These are phyloP conservation scores for Microbotryum saponariae DNA, from an alignment of 1,284 basidiomycete species.

Conservation along the genomic window DNA sequence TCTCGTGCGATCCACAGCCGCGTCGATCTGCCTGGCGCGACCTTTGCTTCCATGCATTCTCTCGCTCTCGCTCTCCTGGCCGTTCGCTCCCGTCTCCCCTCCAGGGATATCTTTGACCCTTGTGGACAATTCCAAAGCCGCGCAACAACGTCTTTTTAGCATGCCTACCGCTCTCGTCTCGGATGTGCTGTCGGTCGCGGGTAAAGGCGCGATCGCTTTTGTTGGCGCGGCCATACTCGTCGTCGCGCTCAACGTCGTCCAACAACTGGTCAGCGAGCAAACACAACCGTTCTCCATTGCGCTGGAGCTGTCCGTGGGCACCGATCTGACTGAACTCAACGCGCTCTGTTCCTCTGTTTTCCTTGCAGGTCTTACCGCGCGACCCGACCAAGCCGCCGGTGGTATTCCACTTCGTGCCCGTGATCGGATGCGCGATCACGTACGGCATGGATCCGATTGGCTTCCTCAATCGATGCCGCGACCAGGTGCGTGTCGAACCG, in stretches of 20 bases:
- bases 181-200: neutral
- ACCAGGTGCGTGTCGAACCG: slow-evolving; percentile 57
- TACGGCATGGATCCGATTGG: slow-evolving; percentile 74
- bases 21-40: too few species aligned
- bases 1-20: too few species aligned
- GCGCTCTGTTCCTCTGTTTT: too few species aligned
- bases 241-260: slow-evolving; percentile 54
- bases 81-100: neutral
- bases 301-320: neutral
- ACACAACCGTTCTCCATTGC: neutral
- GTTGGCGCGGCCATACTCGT: slow-evolving; percentile 5
- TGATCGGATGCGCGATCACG: slow-evolving; percentile 61
- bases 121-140: too few species aligned
- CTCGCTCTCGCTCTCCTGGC: neutral
- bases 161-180: neutral
- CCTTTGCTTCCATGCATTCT: too few species aligned
- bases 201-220: slow-evolving; percentile 2
- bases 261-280: slow-evolving; percentile 49
- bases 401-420: slow-evolving; percentile 70
- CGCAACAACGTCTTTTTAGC: too few species aligned
- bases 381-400: slow-evolving; percentile 57
- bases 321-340: neutral
- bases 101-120: too few species aligned
- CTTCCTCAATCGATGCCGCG: slow-evolving; percentile 65
- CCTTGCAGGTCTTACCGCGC: slow-evolving; percentile 49